Evolutionary conservation across 148 eudicot species (phyloP).

Genomic region (Simmondsia chinensis): DNA sequence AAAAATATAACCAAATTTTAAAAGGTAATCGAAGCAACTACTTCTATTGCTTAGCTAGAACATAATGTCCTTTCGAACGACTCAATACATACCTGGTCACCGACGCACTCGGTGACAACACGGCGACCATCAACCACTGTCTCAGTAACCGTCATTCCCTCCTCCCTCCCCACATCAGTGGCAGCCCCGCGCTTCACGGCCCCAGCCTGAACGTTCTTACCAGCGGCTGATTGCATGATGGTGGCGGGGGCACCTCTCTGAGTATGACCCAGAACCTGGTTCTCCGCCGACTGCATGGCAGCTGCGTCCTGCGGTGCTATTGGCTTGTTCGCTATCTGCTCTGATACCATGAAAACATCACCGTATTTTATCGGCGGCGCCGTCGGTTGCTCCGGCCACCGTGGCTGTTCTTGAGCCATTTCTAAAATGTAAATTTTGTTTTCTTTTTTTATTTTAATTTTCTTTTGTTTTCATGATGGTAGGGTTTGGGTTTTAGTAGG

Average conservation of each 20-base stretch:
- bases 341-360: constrained; percentile 43
- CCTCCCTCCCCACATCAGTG: constrained; percentile 11
- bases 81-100: constrained; percentile 29
- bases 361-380: constrained; percentile 39
- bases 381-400: background rate
- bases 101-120: constrained; percentile 31
- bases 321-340: constrained; percentile 31
- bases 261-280: constrained; percentile 28
- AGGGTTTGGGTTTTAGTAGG: too few relatives aligned
- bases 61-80: background rate
- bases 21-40: too few relatives aligned
- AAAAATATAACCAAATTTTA: too few relatives aligned
- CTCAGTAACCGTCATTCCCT: constrained; percentile 25
- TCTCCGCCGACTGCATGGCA: constrained; percentile 56
- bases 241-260: constrained; percentile 46
- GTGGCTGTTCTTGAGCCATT: constrained; percentile 5
- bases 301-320: constrained; percentile 48
- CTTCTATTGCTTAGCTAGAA: too few relatives aligned
- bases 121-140: constrained; percentile 18
- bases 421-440: too few relatives aligned
- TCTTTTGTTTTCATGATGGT: too few relatives aligned
- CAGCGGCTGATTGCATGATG: constrained; percentile 54
- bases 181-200: constrained; percentile 13
- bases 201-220: constrained; percentile 31
- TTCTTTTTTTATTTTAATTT: too few relatives aligned